Evolutionary conservation across 2,329 filamentous ascomycete species (phyloP), one percentile per base, ranked within the genome.

Genomic region (Periconia sp.): DNA sequence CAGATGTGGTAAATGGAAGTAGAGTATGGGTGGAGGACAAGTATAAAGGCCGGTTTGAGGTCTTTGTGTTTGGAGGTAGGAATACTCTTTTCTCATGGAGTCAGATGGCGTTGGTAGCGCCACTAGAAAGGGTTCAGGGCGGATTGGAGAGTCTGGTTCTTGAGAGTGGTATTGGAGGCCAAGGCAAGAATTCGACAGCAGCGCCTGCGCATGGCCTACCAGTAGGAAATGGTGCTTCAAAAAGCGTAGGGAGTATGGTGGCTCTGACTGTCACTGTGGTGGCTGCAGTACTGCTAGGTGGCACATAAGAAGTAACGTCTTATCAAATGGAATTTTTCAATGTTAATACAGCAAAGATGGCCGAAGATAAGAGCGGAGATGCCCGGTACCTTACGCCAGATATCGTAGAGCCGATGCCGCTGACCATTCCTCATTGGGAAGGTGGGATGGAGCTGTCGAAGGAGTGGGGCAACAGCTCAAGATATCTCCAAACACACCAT

Each of bases 31-130:
- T 82, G 0, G 62, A 81, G 52, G 76, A 71, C 8, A 45, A 57
- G 0, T 81, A 83, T 45, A 72, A 58, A 1, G 81, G 81, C 0
- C 65, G 81, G 10, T 83, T 83, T 49, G 81, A 84, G 56, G 81
- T 82, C 0, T 82, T 81, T 54, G 76, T 84, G 1, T 83, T 76
- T 57, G 81, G 81, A 0, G 81, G 81, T 1, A 73, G 72, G 31
- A 83, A 84, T 52, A 76, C 72, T 8, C 53, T 77, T 45, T 79
- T 81, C 45, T 82, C 79, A 31, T 83, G 81, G 81, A 81, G 77
- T 55, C 81, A 82, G 63, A 84, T 83, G 81, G 80, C 81, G 1
- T 77, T 83, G 60, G 81, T 82, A 13, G 81, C 80, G 9, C 80
- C 80, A 0, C 52, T 82, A 37, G 71, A 79, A 8, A 54, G 42